A percentile compares a stretch with the other conserved stretches of the same genome.
Conservation (phyloP, 768 basidiomycete genomes). For the Suillus alpinus region DNA sequence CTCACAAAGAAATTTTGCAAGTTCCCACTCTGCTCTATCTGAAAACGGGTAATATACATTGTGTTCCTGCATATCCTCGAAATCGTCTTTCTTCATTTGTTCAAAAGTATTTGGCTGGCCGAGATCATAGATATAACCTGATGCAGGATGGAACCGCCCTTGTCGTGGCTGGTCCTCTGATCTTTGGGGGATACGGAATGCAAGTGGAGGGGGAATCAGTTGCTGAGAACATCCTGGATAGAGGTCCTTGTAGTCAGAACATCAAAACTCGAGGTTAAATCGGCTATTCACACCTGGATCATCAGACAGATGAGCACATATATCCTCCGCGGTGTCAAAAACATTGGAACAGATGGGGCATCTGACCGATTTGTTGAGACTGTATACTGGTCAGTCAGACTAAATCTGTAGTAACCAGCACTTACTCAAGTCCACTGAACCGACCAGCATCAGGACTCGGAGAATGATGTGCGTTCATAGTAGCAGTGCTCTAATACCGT, state of each 20-base stretch:
- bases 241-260: not conserved
- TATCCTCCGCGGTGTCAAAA: not conserved
- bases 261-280: not conserved
- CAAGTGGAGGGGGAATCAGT: not conserved
- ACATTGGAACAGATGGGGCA: not conserved
- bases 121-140: not conserved
- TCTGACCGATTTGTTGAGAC: not conserved
- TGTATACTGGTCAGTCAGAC: not conserved
- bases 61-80: not conserved
- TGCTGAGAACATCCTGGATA: not conserved
- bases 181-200: not conserved
- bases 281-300: not conserved
- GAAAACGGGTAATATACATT: constrained; percentile 33
- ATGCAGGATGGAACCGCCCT: not conserved
- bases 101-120: not conserved
- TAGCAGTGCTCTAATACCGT: too few species aligned
- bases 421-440: not conserved
- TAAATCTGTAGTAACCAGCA: not conserved
- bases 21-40: constrained; percentile 29
- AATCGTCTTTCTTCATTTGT: not conserved
- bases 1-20: constrained; percentile 26
- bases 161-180: not conserved
- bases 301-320: not conserved
- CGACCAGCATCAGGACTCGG: not conserved
- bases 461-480: not conserved